phyloP scores from a whole-genome alignment of 225 moss, liverwort and hornwort genomes.

The Anthoceros angustus region DNA sequence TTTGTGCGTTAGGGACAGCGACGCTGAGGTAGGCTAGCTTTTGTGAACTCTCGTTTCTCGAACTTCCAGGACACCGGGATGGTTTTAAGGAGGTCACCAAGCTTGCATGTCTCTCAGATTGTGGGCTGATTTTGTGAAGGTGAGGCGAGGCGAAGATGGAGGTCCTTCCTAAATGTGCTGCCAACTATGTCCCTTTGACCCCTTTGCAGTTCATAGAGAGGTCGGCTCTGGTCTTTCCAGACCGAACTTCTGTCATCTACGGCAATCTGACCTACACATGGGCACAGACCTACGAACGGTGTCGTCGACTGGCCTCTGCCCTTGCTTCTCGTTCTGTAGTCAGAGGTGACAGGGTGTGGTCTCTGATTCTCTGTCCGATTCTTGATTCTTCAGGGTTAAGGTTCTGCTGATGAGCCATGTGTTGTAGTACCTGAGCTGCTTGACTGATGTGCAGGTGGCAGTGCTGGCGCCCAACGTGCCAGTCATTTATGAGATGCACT shows the following conservation, averaged over 20 bases:
- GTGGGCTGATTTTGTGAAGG: too few species aligned
- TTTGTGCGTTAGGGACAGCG: too few species aligned
- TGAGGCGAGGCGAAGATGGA: slow-evolving; percentile 5
- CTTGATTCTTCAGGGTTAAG: background rate
- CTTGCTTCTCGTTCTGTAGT: slow-evolving; percentile 5
- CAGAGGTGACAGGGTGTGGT: slow-evolving; percentile 13
- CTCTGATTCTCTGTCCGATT: background rate
- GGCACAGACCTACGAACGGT: slow-evolving; percentile 50
- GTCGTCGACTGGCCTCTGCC: slow-evolving; percentile 47
- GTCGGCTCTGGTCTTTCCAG: slow-evolving; percentile 26
- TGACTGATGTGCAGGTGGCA: slow-evolving; percentile 9
- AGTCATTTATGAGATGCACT: slow-evolving; percentile 26
- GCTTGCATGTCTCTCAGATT: too few species aligned
- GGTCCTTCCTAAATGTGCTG: slow-evolving; percentile 13
- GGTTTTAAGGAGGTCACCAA: too few species aligned
- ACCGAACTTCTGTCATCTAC: slow-evolving; percentile 42
- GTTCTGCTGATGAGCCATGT: background rate
- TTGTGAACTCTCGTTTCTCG: too few species aligned
- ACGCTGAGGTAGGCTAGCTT: too few species aligned
- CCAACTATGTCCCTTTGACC: slow-evolving; percentile 41
- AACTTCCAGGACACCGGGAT: too few species aligned
- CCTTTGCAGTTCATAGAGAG: slow-evolving; percentile 43
- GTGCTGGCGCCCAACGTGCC: slow-evolving; percentile 29
- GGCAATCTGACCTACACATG: slow-evolving; percentile 44
- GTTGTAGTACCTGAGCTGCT: background rate